Conservation (phyloP, 1,139 yeast genomes). For the Pichia inconspicua region DNA sequence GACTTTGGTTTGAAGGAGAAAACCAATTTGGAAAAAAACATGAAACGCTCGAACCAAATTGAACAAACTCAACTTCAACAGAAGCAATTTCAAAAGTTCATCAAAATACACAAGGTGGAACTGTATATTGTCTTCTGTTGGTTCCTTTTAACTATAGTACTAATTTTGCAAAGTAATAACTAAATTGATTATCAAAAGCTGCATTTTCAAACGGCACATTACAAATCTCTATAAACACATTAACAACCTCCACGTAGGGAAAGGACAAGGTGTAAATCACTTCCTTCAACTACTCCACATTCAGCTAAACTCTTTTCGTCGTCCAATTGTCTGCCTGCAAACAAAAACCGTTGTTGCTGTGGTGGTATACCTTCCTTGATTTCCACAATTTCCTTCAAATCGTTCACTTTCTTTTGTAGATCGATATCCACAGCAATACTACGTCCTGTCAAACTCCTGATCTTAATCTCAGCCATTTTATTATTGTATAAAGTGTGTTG, state of each 20-base stretch:
- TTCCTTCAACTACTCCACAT: slow-evolving; percentile 65
- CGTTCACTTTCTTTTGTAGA: slow-evolving; percentile 37
- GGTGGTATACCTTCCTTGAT: slow-evolving; percentile 98
- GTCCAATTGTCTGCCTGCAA: slow-evolving; percentile 85
- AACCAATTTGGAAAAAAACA: background rate
- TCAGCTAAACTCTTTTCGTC: slow-evolving; percentile 65
- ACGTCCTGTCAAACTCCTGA: slow-evolving; percentile 65
- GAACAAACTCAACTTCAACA: background rate
- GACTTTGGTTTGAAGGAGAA: too few species aligned
- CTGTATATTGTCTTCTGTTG: too few species aligned
- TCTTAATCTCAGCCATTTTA: slow-evolving; percentile 24
- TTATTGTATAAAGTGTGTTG: background rate
- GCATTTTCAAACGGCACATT: too few species aligned
- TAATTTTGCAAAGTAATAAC: background rate
- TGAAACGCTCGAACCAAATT: background rate
- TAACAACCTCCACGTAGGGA: slow-evolving; percentile 82
- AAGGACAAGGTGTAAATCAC: slow-evolving; percentile 79
- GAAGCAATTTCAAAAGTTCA: background rate
- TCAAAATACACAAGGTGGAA: too few species aligned
- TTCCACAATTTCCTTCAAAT: slow-evolving; percentile 88
- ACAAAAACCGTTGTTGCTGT: slow-evolving; percentile 85
- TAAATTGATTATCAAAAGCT: too few species aligned
- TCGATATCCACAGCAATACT: slow-evolving; percentile 35
- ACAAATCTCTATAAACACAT: background rate
- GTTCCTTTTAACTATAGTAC: too few species aligned